A percentile compares a stretch with the other conserved stretches of the same genome.
phyloP scores from a whole-genome alignment of 139 green algal genomes.

The Picocystis salinarum region DNA sequence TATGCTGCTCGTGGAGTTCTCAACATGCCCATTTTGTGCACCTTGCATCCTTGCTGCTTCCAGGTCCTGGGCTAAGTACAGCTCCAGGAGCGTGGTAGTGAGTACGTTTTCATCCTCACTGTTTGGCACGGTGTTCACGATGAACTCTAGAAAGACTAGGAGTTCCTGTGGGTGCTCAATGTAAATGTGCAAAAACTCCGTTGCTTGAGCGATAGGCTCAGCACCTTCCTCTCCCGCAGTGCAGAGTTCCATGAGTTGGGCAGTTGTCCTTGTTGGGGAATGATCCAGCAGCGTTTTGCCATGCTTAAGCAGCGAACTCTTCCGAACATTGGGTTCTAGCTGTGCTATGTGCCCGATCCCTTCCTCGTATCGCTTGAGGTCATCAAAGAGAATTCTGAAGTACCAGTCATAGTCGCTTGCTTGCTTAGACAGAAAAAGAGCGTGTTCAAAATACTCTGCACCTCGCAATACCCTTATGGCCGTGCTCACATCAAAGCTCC shows the following conservation, averaged over 20 bases:
- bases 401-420: slow-evolving; percentile 21
- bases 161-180: slow-evolving; percentile 44
- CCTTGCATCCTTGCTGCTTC: slow-evolving; percentile 1
- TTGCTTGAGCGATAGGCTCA: slow-evolving; percentile 33
- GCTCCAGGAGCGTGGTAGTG: slow-evolving; percentile 47
- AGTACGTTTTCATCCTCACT: neutral
- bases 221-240: slow-evolving; percentile 13
- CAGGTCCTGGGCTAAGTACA: slow-evolving; percentile 45
- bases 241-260: slow-evolving; percentile 74
- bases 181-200: slow-evolving; percentile 69
- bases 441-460: slow-evolving; percentile 73
- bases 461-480: slow-evolving; percentile 58
- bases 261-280: slow-evolving; percentile 30
- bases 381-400: slow-evolving; percentile 75
- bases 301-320: slow-evolving; percentile 37
- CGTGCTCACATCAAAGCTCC: slow-evolving; percentile 64
- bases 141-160: slow-evolving; percentile 56
- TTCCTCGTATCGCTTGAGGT: slow-evolving; percentile 45
- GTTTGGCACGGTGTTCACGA: slow-evolving; percentile 37
- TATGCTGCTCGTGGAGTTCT: neutral
- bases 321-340: slow-evolving; percentile 21
- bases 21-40: neutral
- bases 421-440: slow-evolving; percentile 50
- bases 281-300: slow-evolving; percentile 44
- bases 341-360: slow-evolving; percentile 47